phyloP scores from a whole-genome alignment of 208 protist genomes.

The Strigomonas culicis region DNA sequence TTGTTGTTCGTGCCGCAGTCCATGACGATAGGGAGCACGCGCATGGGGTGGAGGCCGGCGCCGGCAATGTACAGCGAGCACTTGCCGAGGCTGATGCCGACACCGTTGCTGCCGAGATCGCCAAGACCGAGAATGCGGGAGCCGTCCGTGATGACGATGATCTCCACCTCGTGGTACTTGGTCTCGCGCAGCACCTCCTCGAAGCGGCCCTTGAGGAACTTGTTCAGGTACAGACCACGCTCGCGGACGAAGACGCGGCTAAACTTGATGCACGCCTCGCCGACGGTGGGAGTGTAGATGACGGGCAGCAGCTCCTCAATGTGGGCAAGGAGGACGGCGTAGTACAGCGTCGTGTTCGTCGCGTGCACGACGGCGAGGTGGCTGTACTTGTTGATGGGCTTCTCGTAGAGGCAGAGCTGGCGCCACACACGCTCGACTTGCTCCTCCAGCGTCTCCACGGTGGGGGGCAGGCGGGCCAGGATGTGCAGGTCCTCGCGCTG shows the following conservation, averaged over 20 bases:
- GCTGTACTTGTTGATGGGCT: constrained; percentile 85
- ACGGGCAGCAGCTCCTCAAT: constrained; percentile 72
- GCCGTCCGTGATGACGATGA: constrained; percentile 97
- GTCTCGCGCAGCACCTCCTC: constrained; percentile 75
- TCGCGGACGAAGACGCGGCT: constrained; percentile 71
- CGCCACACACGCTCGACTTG: constrained; percentile 66
- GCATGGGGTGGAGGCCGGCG: constrained; percentile 78
- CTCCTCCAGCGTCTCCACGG: constrained; percentile 77
- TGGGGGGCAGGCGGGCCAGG: constrained; percentile 51
- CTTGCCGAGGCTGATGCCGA: constrained; percentile 96
- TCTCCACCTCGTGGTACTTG: constrained; percentile 64
- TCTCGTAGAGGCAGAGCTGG: constrained; percentile 66
- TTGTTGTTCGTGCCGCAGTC: constrained; percentile 92
- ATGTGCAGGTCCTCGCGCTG: constrained; percentile 69
- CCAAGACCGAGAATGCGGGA: constrained; percentile 95
- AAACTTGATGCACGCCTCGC: constrained; percentile 92
- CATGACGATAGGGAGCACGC: constrained; percentile 87
- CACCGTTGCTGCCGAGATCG: constrained; percentile 93
- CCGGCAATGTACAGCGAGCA: constrained; percentile 90
- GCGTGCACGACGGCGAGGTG: constrained; percentile 60
- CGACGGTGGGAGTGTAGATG: constrained; percentile 91
- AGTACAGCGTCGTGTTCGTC: constrained; percentile 79
- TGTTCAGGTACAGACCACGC: constrained; percentile 90
- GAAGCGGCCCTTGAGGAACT: constrained; percentile 79
- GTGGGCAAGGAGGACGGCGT: constrained; percentile 70